Evolutionary conservation across 352 stramenopile species (phyloP), one percentile per base, ranked within the genome.

Genomic region (Phytophthora lateralis): DNA sequence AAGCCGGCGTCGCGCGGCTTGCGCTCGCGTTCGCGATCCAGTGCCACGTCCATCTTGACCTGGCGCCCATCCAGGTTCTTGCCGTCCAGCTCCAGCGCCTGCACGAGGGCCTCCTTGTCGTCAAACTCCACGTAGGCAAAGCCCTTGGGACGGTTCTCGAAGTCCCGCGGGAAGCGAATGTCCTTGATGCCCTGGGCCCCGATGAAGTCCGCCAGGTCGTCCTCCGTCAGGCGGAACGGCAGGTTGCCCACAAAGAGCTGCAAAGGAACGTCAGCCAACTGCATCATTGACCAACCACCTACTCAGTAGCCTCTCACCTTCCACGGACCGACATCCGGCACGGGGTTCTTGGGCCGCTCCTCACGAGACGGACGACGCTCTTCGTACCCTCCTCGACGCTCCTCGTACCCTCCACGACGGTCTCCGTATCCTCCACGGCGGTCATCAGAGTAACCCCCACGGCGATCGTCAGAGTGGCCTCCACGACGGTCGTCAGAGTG

Each of bases 81-180:
- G n/a, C 72, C 68, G 27, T 96, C 85, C 15, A 90, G 56, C 55
- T 82, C 59, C 24, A 96, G 72, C 9, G 88, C 85, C 39, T 72
- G 44, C 20, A 91, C 69, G 4, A 95, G 82, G 39, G 73, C 63
- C 27, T 95, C 80, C 43, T 81, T 87, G 27, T 80, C 69, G 10
- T 59, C 59, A 54, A 95, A 95, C 63, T 95, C 86, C 7, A 96
- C 83, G 70, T 95, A 96, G 14, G 86, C 88, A 62, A 92, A 91
- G 42, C 88, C 88, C 69, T 91, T 92, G 17, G 82, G 76, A 14
- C 82, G 81, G 59, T 90, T 75, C 17, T 88, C 71, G 24, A 59
- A 71, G 55, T 96, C 85, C n/a, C 73, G 63, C 29, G 76, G 82
- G 60, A 94, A 76, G 38, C 77, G 85, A 21, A 96, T 85, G 62